Evolutionary conservation across 176 grass and related monocot genomes (phyloP), one percentile per base, ranked within the genome.

Genomic region (Carex cristatella): DNA sequence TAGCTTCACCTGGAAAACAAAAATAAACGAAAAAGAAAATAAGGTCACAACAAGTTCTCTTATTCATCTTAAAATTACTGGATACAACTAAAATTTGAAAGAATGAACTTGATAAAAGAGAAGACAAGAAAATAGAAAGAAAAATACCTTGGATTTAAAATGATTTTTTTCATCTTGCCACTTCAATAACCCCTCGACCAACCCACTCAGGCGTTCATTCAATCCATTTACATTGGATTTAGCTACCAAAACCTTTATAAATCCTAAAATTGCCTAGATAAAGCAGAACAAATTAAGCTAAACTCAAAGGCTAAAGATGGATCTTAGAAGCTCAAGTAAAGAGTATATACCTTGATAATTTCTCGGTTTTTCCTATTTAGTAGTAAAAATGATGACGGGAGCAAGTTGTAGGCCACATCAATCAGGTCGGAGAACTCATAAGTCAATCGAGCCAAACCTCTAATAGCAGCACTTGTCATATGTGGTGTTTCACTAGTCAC

Each of bases 361-460:
- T 98, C 93, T 64, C 87, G 89, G 62, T 98, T 95, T 75, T 98
- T 94, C 80, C 93, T 92, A 87, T 95, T 83, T 89, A 95, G 86
- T 44, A 98, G 93, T 58, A 98, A 88, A 90, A 92, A 95, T 64
- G 87, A 64, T 8, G 94, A 90, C 16, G 95, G 95, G 18, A 98
- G 93, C 44, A 98, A 85, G 30, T 89, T 95, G 88, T 95, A 98
- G 4, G 95, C 89, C 79, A 88, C 85, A 88, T 81, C 91, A 80
- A 98, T 90, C 72, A 98, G 91, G 48, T 98, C 95, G 13, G 93
- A 88, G 77, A 98, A 98, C 66, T 98, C 95, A 51, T 98, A 95
- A 56, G 91, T 93, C 72, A 98, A 86, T 19, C 95, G 91, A 82
- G 95, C 95, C 81, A 98, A 89, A 27, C 95, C 95, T 85, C 90